Base-by-base conservation (phyloP, 2,329 filamentous ascomycete species). In the Amauroascus niger region DNA sequence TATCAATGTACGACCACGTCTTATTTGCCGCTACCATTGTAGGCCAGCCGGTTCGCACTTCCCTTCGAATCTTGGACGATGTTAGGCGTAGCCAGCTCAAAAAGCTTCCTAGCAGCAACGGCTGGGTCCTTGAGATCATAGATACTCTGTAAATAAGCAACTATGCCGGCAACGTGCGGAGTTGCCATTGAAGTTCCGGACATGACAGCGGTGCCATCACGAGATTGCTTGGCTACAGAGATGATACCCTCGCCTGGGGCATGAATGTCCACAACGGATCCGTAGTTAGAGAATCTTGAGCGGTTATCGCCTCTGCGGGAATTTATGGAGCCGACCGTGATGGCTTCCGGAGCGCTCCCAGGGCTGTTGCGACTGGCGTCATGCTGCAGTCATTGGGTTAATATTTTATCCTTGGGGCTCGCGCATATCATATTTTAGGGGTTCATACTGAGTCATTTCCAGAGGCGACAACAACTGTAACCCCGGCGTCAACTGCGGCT, bases 101-200 rank as follows among this genome's bases (percentile, higher is more conserved):
- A 20, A 7, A 52, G 32, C 28, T 46, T 52, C 3, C 30, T 39
- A 6, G 8, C 9, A 18, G 50, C 32, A 28, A 41, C 50, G 18
- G 50, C 50, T 16, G 50, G 50, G 33, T 35, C 20, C 11, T 6
- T 16, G 30, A 52, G 50, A 14, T 30, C 18, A 30, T 39, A 9
- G 18, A 52, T 37, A 18, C 50, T 52, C 33, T 40, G 50, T 18
- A 46, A 18, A 28, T 98, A 98, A 75, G 93, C 93, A 65, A 97
- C 78, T 60, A 98, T 88, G 81, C 93, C 93, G 69, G 84, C 86
- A 69, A 98, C 86, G 74, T 98, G 93, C 63, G 93, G 93, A 59
- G 91, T 97, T 58, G 93, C 93, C 93, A 98, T 98, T 52, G 93
- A 98, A 62, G 93, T 98, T 71, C 93, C 93, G 37, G 91, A 97